Percentiles rank a stretch among this genome's conserved stretches.
Evolutionary conservation across 208 protist genomes (phyloP).

Genomic region (Trypanosoma platydactyli): DNA sequence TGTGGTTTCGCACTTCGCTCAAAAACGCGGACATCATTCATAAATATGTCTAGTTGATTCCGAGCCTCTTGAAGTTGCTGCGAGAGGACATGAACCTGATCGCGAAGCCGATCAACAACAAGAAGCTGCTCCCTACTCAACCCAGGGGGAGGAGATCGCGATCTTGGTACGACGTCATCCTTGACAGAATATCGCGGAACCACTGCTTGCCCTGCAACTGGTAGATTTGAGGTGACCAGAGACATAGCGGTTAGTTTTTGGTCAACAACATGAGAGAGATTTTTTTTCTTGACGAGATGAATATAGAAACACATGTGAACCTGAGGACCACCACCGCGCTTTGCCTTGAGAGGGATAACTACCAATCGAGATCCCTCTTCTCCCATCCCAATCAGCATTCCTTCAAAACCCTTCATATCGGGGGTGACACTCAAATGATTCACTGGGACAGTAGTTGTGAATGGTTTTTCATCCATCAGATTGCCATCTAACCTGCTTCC

Average conservation of each 20-base stretch:
- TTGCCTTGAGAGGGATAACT: conserved; percentile 50
- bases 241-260: background rate
- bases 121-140: conserved; percentile 72
- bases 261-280: conserved; percentile 11
- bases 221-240: conserved; percentile 5
- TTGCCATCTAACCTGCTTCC: conserved; percentile 70
- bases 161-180: background rate
- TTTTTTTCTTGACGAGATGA: conserved; percentile 49
- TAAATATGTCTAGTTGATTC: conserved; percentile 49
- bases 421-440: conserved; percentile 60
- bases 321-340: conserved; percentile 51
- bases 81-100: conserved; percentile 69
- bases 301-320: conserved; percentile 72
- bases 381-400: conserved; percentile 68
- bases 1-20: conserved; percentile 35
- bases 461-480: conserved; percentile 34
- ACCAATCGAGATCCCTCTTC: conserved; percentile 58
- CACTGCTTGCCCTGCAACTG: background rate
- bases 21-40: conserved; percentile 42
- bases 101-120: conserved; percentile 57
- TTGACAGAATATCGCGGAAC: background rate
- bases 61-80: conserved; percentile 62
- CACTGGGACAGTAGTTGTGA: conserved; percentile 46
- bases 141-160: conserved; percentile 27
- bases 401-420: conserved; percentile 80